These are phyloP conservation scores for Calonectria naviculata DNA, from an alignment of 2,329 filamentous ascomycete species.

Conservation along the genomic window DNA sequence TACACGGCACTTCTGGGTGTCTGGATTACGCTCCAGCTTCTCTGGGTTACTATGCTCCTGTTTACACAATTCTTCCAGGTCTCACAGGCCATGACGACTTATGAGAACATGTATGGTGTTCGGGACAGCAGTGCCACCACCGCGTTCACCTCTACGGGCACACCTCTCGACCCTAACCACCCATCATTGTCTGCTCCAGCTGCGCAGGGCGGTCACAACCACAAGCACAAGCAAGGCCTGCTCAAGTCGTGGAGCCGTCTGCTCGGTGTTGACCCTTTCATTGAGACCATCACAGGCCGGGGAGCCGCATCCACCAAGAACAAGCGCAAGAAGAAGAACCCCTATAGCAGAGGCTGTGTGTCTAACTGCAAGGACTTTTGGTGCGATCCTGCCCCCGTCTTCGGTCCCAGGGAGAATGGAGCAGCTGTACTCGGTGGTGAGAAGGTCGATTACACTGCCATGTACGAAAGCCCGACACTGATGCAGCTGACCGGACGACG, in stretches of 20 bases:
- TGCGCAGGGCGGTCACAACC: constrained; percentile 57
- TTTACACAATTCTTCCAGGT: constrained; percentile 95
- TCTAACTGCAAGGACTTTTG: constrained; percentile 97
- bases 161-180: constrained; percentile 75
- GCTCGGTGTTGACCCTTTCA: constrained; percentile 91
- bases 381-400: constrained; percentile 88
- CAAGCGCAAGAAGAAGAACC: constrained; percentile 75
- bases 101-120: constrained; percentile 92
- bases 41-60: constrained; percentile 97
- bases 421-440: constrained; percentile 81
- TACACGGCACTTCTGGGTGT: constrained; percentile 84
- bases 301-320: constrained; percentile 71
- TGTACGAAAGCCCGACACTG: constrained; percentile 86
- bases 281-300: constrained; percentile 89
- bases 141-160: constrained; percentile 82
- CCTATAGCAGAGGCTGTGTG: constrained; percentile 85
- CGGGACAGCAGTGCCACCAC: constrained; percentile 71
- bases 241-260: constrained; percentile 85
- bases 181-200: constrained; percentile 68
- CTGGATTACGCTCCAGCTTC: constrained; percentile 87
- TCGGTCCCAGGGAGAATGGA: constrained; percentile 79
- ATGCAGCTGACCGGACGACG: constrained; percentile 68
- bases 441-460: constrained; percentile 84
- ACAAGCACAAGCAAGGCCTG: constrained; percentile 71
- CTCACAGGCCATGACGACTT: constrained; percentile 92